Conservation (phyloP, 257 asterid genomes). For the Nicotiana otophora region DNA sequence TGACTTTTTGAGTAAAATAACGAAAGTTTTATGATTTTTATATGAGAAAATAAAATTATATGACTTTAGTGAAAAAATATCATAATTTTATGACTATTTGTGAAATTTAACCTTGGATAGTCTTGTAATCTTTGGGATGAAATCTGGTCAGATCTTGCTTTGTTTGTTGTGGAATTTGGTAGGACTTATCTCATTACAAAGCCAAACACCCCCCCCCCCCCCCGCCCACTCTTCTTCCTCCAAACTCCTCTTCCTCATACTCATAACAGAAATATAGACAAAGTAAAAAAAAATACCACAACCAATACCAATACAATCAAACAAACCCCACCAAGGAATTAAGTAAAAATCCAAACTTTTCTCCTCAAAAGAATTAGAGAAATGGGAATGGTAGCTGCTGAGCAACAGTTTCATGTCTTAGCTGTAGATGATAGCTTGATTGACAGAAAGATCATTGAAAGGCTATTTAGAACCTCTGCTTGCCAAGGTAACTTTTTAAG, state of each 20-base stretch:
- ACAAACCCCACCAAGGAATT: too few relatives aligned
- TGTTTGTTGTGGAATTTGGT: constrained; percentile 62
- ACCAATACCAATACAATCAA: too few relatives aligned
- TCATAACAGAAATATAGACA: not conserved
- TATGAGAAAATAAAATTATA: too few relatives aligned
- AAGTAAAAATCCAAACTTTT: not conserved
- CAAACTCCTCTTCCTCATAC: not conserved
- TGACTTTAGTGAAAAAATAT: too few relatives aligned
- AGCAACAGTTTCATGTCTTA: constrained; percentile 34
- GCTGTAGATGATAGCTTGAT: constrained; percentile 43
- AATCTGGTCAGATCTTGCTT: constrained; percentile 90
- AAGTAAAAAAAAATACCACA: too few relatives aligned
- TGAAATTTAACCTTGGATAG: too few relatives aligned
- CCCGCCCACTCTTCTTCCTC: not conserved
- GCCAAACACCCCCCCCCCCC: constrained; percentile 3
- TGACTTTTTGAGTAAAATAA: too few relatives aligned
- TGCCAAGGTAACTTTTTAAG: constrained; percentile 29
- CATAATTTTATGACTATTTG: too few relatives aligned
- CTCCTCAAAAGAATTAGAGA: not conserved
- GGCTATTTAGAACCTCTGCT: constrained; percentile 39
- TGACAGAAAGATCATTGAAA: constrained; percentile 42
- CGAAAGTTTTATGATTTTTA: too few relatives aligned
- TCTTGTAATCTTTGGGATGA: constrained; percentile 55
- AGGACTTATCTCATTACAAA: constrained; percentile 32
- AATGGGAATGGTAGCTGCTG: constrained; percentile 32